Evolutionary conservation across 2,329 filamentous ascomycete genomes (phyloP).

Genomic region (Dothidotthia symphoricarpi): DNA sequence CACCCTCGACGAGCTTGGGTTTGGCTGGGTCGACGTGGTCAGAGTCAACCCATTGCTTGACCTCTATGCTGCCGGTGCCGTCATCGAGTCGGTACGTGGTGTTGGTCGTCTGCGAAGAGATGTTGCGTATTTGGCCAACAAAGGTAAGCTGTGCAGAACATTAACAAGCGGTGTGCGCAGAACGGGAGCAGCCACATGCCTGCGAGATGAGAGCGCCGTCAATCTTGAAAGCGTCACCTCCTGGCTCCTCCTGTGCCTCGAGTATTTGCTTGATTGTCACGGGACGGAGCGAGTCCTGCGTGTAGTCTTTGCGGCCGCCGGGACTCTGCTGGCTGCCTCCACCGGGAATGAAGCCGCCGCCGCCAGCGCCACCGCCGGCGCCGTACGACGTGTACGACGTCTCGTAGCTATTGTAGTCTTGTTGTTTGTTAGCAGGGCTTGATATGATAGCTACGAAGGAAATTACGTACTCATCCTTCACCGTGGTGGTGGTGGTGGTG

Average conservation of each 20-base stretch:
- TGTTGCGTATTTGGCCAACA: slow-evolving; percentile 84
- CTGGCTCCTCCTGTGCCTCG: slow-evolving; percentile 63
- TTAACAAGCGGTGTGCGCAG: slow-evolving; percentile 10
- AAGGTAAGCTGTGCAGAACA: slow-evolving; percentile 66
- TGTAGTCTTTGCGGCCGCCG: slow-evolving; percentile 52
- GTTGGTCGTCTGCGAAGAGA: slow-evolving; percentile 85
- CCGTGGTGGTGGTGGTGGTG: slow-evolving; percentile 7
- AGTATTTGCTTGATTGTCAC: slow-evolving; percentile 94
- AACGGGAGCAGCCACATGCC: slow-evolving; percentile 31
- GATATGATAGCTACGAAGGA: too few relatives aligned
- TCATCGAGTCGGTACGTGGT: slow-evolving; percentile 92
- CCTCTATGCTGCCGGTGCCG: slow-evolving; percentile 88
- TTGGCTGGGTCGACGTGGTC: slow-evolving; percentile 51
- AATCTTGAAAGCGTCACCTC: slow-evolving; percentile 72
- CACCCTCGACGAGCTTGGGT: slow-evolving; percentile 64
- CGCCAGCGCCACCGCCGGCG: slow-evolving; percentile 54
- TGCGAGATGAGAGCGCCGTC: slow-evolving; percentile 71
- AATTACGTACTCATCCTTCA: slow-evolving; percentile 11
- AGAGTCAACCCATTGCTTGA: slow-evolving; percentile 79
- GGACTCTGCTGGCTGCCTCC: slow-evolving; percentile 49
- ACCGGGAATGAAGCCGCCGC: slow-evolving; percentile 61
- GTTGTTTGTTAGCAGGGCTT: slow-evolving; percentile 7
- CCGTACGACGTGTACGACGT: slow-evolving; percentile 58
- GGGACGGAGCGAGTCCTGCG: slow-evolving; percentile 84
- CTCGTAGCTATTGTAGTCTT: slow-evolving; percentile 43